phyloP scores from a whole-genome alignment of 2,329 filamentous ascomycete genomes.

The Aspergillus sp. region DNA sequence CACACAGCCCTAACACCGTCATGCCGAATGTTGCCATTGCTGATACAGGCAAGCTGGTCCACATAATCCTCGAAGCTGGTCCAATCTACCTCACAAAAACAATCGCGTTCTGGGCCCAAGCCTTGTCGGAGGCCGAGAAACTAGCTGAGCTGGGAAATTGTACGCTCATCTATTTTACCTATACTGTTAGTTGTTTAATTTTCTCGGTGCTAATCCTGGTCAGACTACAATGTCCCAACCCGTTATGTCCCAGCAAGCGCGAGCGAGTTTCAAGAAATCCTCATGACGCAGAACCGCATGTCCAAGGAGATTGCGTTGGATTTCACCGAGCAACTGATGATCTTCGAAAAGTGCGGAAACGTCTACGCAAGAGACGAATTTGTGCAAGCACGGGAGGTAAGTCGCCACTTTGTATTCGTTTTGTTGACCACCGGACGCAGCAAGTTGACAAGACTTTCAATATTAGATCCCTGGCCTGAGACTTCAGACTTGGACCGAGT shows the following conservation, averaged over 20 bases:
- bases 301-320: slow-evolving; percentile 10
- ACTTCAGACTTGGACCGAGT: background rate
- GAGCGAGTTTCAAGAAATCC: slow-evolving; percentile 8
- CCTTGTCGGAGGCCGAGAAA: slow-evolving; percentile 12
- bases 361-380: slow-evolving; percentile 11
- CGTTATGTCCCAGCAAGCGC: background rate
- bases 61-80: background rate
- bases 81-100: slow-evolving; percentile 7
- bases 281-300: slow-evolving; percentile 8
- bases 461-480: background rate
- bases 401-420: background rate
- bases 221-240: background rate
- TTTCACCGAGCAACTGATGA: slow-evolving; percentile 15
- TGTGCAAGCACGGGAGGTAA: background rate
- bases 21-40: background rate
- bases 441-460: background rate
- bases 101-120: slow-evolving; percentile 11
- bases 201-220: background rate
- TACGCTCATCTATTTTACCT: background rate
- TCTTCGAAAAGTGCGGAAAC: slow-evolving; percentile 14
- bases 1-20: background rate
- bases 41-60: background rate
- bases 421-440: background rate
- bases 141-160: slow-evolving; percentile 1
- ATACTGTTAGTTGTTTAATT: no score